Base-by-base conservation (phyloP, 768 basidiomycete genomes). In the Asterophora lycoperdoides region DNA sequence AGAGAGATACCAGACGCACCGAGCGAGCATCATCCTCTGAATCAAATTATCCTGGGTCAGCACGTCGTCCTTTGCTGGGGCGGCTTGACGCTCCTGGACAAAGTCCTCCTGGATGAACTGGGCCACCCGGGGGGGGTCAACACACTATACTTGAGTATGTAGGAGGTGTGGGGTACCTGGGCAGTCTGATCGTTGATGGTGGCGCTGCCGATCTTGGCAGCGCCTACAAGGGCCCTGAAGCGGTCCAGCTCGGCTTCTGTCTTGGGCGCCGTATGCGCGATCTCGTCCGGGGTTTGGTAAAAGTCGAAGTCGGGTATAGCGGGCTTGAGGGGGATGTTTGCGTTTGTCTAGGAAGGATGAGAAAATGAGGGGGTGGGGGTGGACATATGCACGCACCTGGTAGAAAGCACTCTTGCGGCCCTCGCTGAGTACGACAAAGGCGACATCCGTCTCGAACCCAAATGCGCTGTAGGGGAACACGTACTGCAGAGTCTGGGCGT, bases 31-130 rank as follows among this genome's bases (percentile, higher is more conserved):
- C 79, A 91, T 86, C 44, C 79, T 68, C 44, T 76, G 76, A 48
- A 86, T 75, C 43, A 92, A 69, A 51, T 87, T 80, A 17, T 89
- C 81, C 0, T 81, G 67, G 23, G 72, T 71, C 29, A 75, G 60
- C 8, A 48, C 46, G 18, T 78, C 73, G 15, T 10, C 62, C 41
- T 76, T 64, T 18, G 54, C 51, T n/a, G 52, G 23, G 0, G 60
- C 50, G 8, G 78, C 49, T 48, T 68, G 63, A 28, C 76, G 59
- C 56, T 75, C 71, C 10, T 64, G 62, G 5, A 79, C 85, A 59
- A 91, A 92, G 48, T 89, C 86, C 5, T 83, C 75, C 71, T 89
- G 84, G 30, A 92, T 84, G 55, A 83, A 70, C 89, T 91, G 44
- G n/a, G n/a, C n/a, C n/a, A n/a, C n/a, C n/a, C n/a, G n/a, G 44